A percentile compares a stretch with the other conserved stretches of the same genome.
Evolutionary conservation across 768 basidiomycete species (phyloP).

Genomic region (Tephrocybe sp.): DNA sequence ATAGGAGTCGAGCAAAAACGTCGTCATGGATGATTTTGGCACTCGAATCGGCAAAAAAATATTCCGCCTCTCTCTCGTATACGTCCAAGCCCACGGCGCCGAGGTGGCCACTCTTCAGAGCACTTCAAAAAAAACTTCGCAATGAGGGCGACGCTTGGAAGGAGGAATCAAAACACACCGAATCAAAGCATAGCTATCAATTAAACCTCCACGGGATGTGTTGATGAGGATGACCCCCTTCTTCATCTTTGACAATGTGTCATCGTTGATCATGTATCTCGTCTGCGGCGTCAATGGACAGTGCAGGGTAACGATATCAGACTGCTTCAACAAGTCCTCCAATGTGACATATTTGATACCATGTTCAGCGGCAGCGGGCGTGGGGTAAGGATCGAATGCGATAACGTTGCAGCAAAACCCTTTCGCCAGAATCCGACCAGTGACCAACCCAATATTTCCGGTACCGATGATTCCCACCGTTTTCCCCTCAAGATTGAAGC

Average conservation of each 20-base stretch:
- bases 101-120: slow-evolving; percentile 38
- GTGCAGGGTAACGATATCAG: slow-evolving; percentile 44
- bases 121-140: slow-evolving; percentile 22
- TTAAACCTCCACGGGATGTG: slow-evolving; percentile 42
- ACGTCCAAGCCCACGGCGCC: slow-evolving; percentile 45
- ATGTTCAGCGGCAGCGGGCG: slow-evolving; percentile 30
- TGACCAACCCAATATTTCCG: slow-evolving; percentile 42
- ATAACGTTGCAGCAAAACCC: slow-evolving; percentile 41
- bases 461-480: slow-evolving; percentile 46
- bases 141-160: neutral
- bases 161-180: slow-evolving; percentile 23
- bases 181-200: slow-evolving; percentile 41
- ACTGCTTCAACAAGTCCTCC: slow-evolving; percentile 32
- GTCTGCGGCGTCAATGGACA: slow-evolving; percentile 38
- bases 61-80: slow-evolving; percentile 39
- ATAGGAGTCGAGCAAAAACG: slow-evolving; percentile 41
- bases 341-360: slow-evolving; percentile 38
- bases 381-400: slow-evolving; percentile 40
- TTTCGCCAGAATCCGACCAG: slow-evolving; percentile 39
- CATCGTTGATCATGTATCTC: slow-evolving; percentile 42
- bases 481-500: slow-evolving; percentile 40
- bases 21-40: slow-evolving; percentile 45
- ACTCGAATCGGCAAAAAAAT: slow-evolving; percentile 45
- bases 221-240: slow-evolving; percentile 42
- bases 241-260: slow-evolving; percentile 37